Percentiles rank a stretch among this genome's conserved stretches.
Evolutionary conservation across 1,284 basidiomycete species (phyloP).

Genomic region (Neolentinus lepideus): DNA sequence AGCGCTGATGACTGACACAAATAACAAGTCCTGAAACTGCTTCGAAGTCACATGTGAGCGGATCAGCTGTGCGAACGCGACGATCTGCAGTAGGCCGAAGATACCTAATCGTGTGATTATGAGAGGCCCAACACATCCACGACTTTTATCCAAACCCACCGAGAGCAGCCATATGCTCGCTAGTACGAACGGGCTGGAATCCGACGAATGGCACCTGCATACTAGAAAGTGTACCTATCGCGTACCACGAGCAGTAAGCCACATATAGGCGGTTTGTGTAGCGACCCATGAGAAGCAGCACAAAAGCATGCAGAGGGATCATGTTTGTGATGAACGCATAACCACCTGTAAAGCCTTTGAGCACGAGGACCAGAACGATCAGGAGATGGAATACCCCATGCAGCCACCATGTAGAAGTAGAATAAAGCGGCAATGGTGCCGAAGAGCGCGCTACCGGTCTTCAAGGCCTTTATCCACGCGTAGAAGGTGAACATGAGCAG

Average conservation of each 20-base stretch:
- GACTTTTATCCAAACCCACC: constrained; percentile 36
- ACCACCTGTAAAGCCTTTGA: constrained; percentile 50
- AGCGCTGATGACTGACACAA: constrained; percentile 59
- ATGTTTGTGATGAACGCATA: constrained; percentile 99
- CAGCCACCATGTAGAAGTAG: constrained; percentile 99
- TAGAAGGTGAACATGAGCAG: constrained; percentile 99
- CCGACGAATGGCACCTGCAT: constrained; percentile 99
- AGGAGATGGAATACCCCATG: constrained; percentile 68
- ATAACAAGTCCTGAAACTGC: constrained; percentile 86
- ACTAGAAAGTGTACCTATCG: constrained; percentile 91
- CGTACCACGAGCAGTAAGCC: constrained; percentile 96
- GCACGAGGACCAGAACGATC: neutral
- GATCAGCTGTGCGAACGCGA: constrained; percentile 90
- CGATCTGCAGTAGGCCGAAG: constrained; percentile 94
- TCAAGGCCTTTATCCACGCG: constrained; percentile 95
- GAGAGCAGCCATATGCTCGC: constrained; percentile 98
- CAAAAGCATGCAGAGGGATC: constrained; percentile 94
- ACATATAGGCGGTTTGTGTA: constrained; percentile 92
- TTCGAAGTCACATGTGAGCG: constrained; percentile 87
- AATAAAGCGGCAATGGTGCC: constrained; percentile 90
- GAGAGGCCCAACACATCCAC: constrained; percentile 3
- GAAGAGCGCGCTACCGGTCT: constrained; percentile 88
- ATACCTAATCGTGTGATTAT: constrained; percentile 47
- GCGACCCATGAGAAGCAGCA: constrained; percentile 95
- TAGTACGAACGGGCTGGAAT: constrained; percentile 96